Evolutionary conservation across 192 early-diverging fungal genomes (phyloP), one percentile per base, ranked within the genome.

Genomic region (Thamnidium elegans): DNA sequence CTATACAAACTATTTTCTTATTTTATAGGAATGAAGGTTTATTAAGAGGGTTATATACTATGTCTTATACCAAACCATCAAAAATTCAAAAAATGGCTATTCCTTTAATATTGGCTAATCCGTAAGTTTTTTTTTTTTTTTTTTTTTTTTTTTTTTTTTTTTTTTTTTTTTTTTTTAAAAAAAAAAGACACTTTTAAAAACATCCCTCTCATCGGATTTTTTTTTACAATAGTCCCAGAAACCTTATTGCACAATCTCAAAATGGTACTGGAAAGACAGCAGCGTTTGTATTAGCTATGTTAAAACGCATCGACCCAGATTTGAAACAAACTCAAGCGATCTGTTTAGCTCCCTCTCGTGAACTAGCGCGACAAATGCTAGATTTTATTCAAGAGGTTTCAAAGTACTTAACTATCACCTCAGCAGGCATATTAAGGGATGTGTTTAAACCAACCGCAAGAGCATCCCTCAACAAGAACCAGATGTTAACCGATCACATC

Each of bases 241-340:
- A 99, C 73, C 89, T 99, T 92, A 96, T 99, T 67, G 97, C 91
- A 0, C 97, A 99, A 79, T 97, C 95, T 52, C 95, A 97, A 72
- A 93, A 92, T 14, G 97, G 97, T 62, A 99, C 97, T 17, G 63
- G 63, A 13, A 99, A 99, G 78, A 97, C 97, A 3, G 97, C 97
- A 0, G 94, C 95, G 7, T 99, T 99, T 78, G 89, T 87, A 3
- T 78, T 99, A 55, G 89, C 93, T 1, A 96, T 99, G 84, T 81
- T 99, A 8, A 86, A 86, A 50, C 84, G 96, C 14, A 82, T 96
- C 50, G 87, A 97, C 67, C 79, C 75, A 50, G 23, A 11, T 13
- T 36, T 59, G 15, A 19, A 43, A 0, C 36, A 44, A 2, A 31
- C 58, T 1, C 47, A 84, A 81, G 93, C 91, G 1, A 68, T 99